Evolutionary conservation across 805 yeast species (phyloP).

Genomic region (Pichia kluyveri): DNA sequence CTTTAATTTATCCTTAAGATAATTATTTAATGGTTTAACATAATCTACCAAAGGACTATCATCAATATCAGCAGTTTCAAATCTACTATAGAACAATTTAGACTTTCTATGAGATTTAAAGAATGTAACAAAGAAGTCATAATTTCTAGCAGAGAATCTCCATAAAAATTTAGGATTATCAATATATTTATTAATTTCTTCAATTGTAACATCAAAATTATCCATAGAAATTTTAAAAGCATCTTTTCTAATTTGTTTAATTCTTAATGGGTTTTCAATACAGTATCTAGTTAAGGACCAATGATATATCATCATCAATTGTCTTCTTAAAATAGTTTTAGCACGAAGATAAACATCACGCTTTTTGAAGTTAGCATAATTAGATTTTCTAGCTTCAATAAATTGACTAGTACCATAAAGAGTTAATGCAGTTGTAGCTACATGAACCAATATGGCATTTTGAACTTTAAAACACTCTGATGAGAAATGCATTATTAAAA

Average conservation of each 20-base stretch:
- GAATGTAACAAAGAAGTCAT: not conserved
- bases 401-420: constrained; percentile 1
- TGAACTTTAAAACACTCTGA: no score
- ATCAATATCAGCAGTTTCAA: not conserved
- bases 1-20: not conserved
- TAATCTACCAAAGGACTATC: not conserved
- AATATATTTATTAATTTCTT: not conserved
- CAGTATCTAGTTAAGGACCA: not conserved
- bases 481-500: no score
- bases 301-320: not conserved
- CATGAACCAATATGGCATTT: not conserved
- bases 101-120: not conserved
- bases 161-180: not conserved
- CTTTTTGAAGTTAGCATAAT: not conserved
- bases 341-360: not conserved
- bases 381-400: not conserved
- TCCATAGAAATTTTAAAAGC: not conserved
- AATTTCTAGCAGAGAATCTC: not conserved
- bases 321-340: not conserved
- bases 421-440: not conserved
- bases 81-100: not conserved
- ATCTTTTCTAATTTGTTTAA: not conserved
- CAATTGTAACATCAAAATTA: not conserved
- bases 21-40: not conserved
- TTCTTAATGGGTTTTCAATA: not conserved